Base-by-base conservation (phyloP, 257 asterid genomes). In the Salvia miltiorrhiza region DNA sequence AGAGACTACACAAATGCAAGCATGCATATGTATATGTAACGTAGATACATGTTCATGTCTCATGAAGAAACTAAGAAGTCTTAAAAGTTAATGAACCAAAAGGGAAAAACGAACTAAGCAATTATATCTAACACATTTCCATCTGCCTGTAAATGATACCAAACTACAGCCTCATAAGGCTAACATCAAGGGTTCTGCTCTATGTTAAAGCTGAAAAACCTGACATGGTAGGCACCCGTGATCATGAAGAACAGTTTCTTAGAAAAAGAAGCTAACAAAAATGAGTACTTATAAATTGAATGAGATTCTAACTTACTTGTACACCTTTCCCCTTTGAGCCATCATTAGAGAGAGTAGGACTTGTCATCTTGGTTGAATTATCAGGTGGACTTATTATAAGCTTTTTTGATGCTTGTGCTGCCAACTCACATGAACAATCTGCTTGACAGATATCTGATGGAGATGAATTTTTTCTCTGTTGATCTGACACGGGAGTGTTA, bases 251-350 rank as follows among this genome's bases (percentile, higher is more conserved):
- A 45, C 30, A 9, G 8, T 30, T 43, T 65, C 70, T 43, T 40
- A 54, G 35, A 23, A 52, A 28, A 37, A 28, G 1, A n/a, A 54
- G 39, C 19, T 32, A 35, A 4, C 20, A 10, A 30, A 35, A 9
- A 35, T 9, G 45, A 30, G 20, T 41, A 30, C 45, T 43, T 21
- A 17, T 20, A 54, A 62, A 2, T 20, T 26, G 19, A 50, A 50
- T 16, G 54, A 55, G 1, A 44, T 65, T 68, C 59, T 17, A 14
- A 66, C 83, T 80, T 72, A 83, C 81, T 16, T 37, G 69, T 65
- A 67, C 37, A 48, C 49, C 62, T 43, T 65, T 74, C 43, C 43
- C 67, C 41, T 48, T 72, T 39, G 69, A 63, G 40, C 62, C 69
- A 50, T 59, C 69, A 53, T 37, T 63, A 49, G 64, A 52, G 30